Evolutionary conservation across 208 protist genomes (phyloP), one percentile per base, ranked within the genome.

Genomic region (Leishmania braziliensis): DNA sequence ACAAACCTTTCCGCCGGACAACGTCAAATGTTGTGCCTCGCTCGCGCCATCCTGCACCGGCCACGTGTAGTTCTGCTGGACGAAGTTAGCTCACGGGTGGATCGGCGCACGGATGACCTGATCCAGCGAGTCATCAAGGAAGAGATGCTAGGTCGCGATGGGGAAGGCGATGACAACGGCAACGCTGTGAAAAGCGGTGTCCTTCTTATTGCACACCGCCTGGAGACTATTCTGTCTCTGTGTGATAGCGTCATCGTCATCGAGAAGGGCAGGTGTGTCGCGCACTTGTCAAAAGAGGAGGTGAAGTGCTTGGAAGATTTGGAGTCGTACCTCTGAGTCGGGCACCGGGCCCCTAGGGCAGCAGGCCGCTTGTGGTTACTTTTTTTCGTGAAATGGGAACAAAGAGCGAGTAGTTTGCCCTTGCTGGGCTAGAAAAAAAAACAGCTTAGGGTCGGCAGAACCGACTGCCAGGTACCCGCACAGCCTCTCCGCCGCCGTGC

Each of bases 1-100:
- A 77, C 88, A 16, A 99, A 99, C 85, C 90, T 99, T 75, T 96
- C 89, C 2, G 92, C 96, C 3, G 99, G 98, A 5, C 97, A 99
- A 90, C 90, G 98, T 12, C 99, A 99, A 90, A 87, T 99, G 53
- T 65, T 99, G 10, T 99, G 98, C 84, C 80, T 99, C 18, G 98
- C 97, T 26, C 92, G 99, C 54, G 98, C 98, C 2, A 81, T 99
- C n/a, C 88, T 99, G 26, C 91, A 95, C 54, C 77, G 79, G 36
- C 89, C 97, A 18, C 90, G 88, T 53, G 86, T 99, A 0, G 81
- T 99, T 18, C 89, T 99, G 33, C 86, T 99, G 53, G 99, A 99
- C 85, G 99, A 99, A 85, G 94, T 98, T 14, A 99, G 97, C 71
- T 93, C 96, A 9, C 74, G 81, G 18, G 91, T 97, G 46, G 97